Percentiles rank a stretch among this genome's conserved stretches.
Conservation (phyloP, 2,329 filamentous ascomycete genomes). For the Eurotiales sp. region DNA sequence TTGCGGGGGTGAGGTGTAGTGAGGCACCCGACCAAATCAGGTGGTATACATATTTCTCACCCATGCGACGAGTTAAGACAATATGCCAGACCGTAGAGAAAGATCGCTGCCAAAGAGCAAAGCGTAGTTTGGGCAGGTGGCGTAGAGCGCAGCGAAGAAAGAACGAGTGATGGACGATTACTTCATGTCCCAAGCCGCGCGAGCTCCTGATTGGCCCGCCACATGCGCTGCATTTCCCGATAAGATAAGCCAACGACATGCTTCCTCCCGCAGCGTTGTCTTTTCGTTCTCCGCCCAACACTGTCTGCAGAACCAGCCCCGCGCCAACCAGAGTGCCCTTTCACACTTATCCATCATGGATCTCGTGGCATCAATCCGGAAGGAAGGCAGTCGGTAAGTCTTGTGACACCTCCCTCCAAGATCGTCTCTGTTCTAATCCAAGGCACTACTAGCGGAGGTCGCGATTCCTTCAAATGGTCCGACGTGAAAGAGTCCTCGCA, state of each 20-base stretch:
- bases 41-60: not conserved
- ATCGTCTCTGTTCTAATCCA: conserved; percentile 9
- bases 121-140: not conserved
- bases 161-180: not conserved
- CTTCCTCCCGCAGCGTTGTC: conserved; percentile 8
- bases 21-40: too few relatives aligned
- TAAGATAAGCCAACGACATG: conserved; percentile 3
- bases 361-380: conserved; percentile 85
- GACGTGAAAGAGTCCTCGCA: conserved; percentile 83
- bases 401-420: not conserved
- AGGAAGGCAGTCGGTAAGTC: conserved; percentile 70
- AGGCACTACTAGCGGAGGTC: conserved; percentile 63
- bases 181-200: not conserved
- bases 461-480: conserved; percentile 92
- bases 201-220: not conserved
- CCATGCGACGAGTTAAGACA: too few relatives aligned
- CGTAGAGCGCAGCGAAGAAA: not conserved
- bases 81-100: not conserved
- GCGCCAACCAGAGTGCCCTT: too few relatives aligned
- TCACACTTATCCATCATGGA: conserved; percentile 62
- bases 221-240: not conserved
- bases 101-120: not conserved
- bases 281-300: not conserved
- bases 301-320: conserved; percentile 12
- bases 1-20: too few relatives aligned